Evolutionary conservation across 805 yeast genomes (phyloP), one percentile per base, ranked within the genome.

Genomic region (Cyberlindnera maclurae): DNA sequence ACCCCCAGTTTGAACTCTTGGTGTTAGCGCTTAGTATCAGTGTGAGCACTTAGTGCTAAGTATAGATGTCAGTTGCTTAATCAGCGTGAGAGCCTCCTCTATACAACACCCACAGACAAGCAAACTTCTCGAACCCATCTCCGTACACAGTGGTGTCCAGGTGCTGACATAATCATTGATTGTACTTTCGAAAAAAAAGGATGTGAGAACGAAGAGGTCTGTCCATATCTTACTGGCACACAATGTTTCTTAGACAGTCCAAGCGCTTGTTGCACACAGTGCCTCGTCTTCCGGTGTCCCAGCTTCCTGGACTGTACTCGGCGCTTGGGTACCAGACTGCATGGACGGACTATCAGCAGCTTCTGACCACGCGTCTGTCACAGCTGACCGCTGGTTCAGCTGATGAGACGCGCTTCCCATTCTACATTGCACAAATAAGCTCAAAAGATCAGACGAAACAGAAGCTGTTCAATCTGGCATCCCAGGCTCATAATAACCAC

Each of bases 401-500:
- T 39, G 72, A 79, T 57, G 96, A 87, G 60, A 72, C 82, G 7
- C 76, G 83, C 57, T 64, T 72, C 15, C 90, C 96, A 3, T 76
- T 81, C 58, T 83, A 83, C 44, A 75, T 86, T 39, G 58, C 79
- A 41, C 61, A 77, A 42, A 72, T 78, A 47, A 77, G 93, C 1
- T 82, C 88, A 4, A 73, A 74, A 51, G 74, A 77, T 45, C 68
- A 83, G 24, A 74, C 77, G 24, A 74, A 75, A 51, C 79, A 88
- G 26, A 74, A 75, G 39, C 61, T 75, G n/a, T 89, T 81, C 70
- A 93, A 89, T 63, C 76, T 72, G 54, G 97, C 97, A 3, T 84
- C 96, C 4, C 95, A 84, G 58, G 79, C 88, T 3, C 90, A 84
- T 65, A 89, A 88, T 64, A 93, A 93, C 65, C 98, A 90, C 63